Percentiles rank a stretch among this genome's conserved stretches.
phyloP scores from a whole-genome alignment of 148 eudicot species.

The Fagopyrum esculentum region DNA sequence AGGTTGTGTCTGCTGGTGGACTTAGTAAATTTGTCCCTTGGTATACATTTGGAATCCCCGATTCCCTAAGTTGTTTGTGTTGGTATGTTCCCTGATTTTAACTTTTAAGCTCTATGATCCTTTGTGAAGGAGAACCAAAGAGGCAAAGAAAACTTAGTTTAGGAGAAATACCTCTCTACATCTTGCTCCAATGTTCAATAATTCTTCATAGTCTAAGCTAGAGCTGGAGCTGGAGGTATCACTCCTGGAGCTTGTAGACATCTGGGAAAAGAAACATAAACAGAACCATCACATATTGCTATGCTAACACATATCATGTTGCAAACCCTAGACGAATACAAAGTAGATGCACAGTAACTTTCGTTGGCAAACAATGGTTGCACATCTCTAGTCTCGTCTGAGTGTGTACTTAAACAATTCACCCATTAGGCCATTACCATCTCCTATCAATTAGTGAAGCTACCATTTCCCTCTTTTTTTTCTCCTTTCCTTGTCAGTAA shows the following conservation, averaged over 20 bases:
- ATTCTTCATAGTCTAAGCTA: constrained; percentile 41
- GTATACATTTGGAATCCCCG: too few relatives aligned
- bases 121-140: neutral
- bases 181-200: constrained; percentile 50
- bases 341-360: neutral
- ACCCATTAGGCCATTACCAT: neutral
- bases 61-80: too few relatives aligned
- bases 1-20: too few relatives aligned
- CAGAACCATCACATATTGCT: neutral
- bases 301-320: neutral
- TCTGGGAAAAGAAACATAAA: constrained; percentile 27
- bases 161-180: constrained; percentile 58
- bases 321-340: neutral
- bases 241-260: constrained; percentile 59
- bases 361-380: neutral
- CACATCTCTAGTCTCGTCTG: neutral
- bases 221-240: constrained; percentile 43
- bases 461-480: neutral
- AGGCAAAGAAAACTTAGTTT: constrained; percentile 8
- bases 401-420: neutral
- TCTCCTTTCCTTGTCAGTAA: constrained; percentile 4
- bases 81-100: too few relatives aligned
- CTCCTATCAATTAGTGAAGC: neutral
- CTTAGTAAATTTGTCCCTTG: too few relatives aligned
- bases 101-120: neutral